Evolutionary conservation across 441 rosid genomes (phyloP).

Genomic region (Corymbia calophylla): DNA sequence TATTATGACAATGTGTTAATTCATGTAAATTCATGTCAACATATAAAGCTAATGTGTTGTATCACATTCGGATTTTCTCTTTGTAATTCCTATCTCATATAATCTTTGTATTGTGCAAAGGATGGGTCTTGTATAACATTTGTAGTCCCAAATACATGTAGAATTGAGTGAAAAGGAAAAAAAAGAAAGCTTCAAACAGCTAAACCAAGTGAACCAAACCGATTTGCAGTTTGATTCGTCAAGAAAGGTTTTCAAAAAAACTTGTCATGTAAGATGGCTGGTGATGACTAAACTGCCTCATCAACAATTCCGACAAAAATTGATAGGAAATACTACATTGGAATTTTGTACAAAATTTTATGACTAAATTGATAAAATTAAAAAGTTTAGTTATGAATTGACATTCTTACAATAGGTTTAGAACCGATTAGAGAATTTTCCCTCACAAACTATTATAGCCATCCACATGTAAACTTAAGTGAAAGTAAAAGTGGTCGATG

Average conservation of each 20-base stretch:
- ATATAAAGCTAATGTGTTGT: background rate
- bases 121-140: no score
- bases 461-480: background rate
- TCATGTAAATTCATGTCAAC: background rate
- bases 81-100: background rate
- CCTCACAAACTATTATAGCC: background rate
- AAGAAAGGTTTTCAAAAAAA: background rate
- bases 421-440: no score
- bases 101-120: background rate
- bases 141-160: background rate
- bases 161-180: background rate
- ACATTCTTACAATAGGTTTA: no score
- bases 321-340: no score
- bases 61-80: background rate
- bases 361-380: no score
- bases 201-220: background rate
- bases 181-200: background rate
- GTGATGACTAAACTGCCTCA: background rate
- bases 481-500: background rate
- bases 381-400: no score
- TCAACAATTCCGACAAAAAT: background rate
- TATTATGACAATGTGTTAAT: background rate
- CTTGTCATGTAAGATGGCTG: no score
- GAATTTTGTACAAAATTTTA: no score
- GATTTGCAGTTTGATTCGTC: background rate